Base-by-base conservation (phyloP, 75 land plant genomes). In the Picea sitchensis region DNA sequence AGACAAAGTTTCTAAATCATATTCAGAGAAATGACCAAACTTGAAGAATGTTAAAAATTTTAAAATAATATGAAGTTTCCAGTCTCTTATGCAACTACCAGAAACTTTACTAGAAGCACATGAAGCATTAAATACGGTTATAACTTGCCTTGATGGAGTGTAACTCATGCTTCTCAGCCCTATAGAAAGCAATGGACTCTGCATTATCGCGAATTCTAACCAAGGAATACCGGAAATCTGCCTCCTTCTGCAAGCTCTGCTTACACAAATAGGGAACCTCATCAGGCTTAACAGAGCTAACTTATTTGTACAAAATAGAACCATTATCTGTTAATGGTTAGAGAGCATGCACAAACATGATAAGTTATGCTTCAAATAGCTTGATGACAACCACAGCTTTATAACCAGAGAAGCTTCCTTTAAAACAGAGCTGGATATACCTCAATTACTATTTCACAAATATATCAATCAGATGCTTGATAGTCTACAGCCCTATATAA, bases 201-300 rank as follows among this genome's bases (percentile, higher is more conserved):
- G 83, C 89, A 76, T 87, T 87, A 78, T 87, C 89, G 26, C 89
- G 87, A 14, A 87, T 79, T 71, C 89, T 77, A 9, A 87, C 89
- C 76, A 87, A 77, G 21, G 89, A 86, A 61, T 87, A 87, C 60
- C 89, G 80, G 58, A 87, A 82, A 69, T 87, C 84, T 74, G 89
- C 89, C 73, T 87, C 88, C 77, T 79, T 85, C 79, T 87, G 89
- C 62, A 87, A 69, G n/a, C 83, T 83, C 89, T 87, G 77, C 38
- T 23, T 56, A 26, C 9, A 75, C 31, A 30, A 58, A 75, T 23
- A 17, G 56, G 15, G 60, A 58, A n/a, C 18, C 59, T 75, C 2
- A 58, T 78, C 14, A 78, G 77, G 32, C 9, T 78, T 14, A 32
- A 32, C 18, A 17, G 21, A 14, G 38, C 60, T 23, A 30, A 14